Evolutionary conservation across 2,329 filamentous ascomycete genomes (phyloP).

Genomic region (Pseudopithomyces maydicus): DNA sequence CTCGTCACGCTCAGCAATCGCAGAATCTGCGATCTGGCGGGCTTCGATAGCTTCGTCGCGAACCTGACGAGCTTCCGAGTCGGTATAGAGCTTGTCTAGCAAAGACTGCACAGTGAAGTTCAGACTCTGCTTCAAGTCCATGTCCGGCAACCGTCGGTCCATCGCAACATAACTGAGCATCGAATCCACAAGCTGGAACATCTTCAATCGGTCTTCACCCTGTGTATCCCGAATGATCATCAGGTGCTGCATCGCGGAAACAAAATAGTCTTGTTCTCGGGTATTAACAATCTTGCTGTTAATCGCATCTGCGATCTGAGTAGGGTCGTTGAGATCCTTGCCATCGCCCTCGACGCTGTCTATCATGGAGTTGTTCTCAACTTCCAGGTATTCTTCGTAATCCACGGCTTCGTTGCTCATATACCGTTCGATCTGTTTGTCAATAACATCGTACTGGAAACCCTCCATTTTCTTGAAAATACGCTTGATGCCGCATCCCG

Average conservation of each 20-base stretch:
- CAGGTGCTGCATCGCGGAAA: constrained; percentile 93
- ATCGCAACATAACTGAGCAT: constrained; percentile 99
- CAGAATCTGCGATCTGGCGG: constrained; percentile 90
- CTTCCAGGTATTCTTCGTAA: constrained; percentile 95
- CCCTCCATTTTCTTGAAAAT: constrained; percentile 96
- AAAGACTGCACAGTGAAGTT: constrained; percentile 97
- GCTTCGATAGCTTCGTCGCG: constrained; percentile 90
- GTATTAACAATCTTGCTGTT: constrained; percentile 81
- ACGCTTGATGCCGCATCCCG: constrained; percentile 91
- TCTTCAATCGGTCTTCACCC: constrained; percentile 85
- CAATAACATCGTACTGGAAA: constrained; percentile 97
- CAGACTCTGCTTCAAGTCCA: constrained; percentile 96
- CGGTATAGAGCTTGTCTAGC: constrained; percentile 93
- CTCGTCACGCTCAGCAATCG: constrained; percentile 95
- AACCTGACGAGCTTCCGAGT: constrained; percentile 90
- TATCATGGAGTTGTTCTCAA: constrained; percentile 87
- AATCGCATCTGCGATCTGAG: constrained; percentile 94
- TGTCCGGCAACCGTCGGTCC: constrained; percentile 92
- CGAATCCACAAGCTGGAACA: constrained; percentile 98
- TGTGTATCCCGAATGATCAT: constrained; percentile 90
- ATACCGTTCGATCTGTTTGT: constrained; percentile 96
- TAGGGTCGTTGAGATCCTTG: constrained; percentile 89
- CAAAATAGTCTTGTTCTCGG: constrained; percentile 90
- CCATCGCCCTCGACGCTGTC: constrained; percentile 84
- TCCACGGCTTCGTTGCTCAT: constrained; percentile 94